Evolutionary conservation across 495 filamentous ascomycete species (phyloP).

Genomic region (Hyaloscypha finlandica): DNA sequence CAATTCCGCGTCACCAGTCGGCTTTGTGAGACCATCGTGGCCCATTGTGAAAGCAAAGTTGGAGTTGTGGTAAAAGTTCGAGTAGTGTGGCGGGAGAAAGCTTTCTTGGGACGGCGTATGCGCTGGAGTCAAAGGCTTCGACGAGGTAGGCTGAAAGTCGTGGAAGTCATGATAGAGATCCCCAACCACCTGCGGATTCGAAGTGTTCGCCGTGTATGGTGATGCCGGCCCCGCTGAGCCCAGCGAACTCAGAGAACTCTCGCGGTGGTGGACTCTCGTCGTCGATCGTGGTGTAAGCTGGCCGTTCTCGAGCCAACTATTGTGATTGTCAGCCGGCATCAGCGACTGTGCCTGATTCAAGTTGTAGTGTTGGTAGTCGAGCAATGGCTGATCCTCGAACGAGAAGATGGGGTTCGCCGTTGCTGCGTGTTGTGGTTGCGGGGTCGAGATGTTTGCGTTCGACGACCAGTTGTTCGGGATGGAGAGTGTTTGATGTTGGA

Average conservation of each 20-base stretch:
- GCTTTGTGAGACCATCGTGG: constrained; percentile 26
- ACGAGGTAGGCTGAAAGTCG: constrained; percentile 24
- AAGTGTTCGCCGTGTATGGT: constrained; percentile 53
- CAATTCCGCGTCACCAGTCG: constrained; percentile 27
- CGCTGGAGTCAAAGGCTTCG: constrained; percentile 34
- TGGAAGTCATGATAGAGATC: constrained; percentile 34
- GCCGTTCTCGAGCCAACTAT: constrained; percentile 31
- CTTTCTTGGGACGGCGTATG: constrained; percentile 34
- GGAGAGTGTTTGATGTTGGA: constrained; percentile 5
- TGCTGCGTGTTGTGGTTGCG: constrained; percentile 24
- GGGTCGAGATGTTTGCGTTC: constrained; percentile 16
- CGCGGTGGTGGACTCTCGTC: constrained; percentile 43
- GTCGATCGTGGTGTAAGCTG: constrained; percentile 33
- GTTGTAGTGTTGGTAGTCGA: constrained; percentile 27
- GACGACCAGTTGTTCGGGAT: constrained; percentile 16
- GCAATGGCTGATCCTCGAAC: constrained; percentile 29
- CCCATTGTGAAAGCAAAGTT: constrained; percentile 20
- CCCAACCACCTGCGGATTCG: constrained; percentile 49
- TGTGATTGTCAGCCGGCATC: constrained; percentile 31
- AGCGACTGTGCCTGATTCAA: constrained; percentile 17
- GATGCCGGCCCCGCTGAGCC: constrained; percentile 57
- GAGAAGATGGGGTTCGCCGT: constrained; percentile 20
- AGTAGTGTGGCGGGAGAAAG: constrained; percentile 31
- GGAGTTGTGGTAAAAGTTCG: constrained; percentile 24
- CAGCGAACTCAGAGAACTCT: constrained; percentile 56